phyloP scores from a whole-genome alignment of 1,284 basidiomycete genomes.

The Bjerkandera adusta region DNA sequence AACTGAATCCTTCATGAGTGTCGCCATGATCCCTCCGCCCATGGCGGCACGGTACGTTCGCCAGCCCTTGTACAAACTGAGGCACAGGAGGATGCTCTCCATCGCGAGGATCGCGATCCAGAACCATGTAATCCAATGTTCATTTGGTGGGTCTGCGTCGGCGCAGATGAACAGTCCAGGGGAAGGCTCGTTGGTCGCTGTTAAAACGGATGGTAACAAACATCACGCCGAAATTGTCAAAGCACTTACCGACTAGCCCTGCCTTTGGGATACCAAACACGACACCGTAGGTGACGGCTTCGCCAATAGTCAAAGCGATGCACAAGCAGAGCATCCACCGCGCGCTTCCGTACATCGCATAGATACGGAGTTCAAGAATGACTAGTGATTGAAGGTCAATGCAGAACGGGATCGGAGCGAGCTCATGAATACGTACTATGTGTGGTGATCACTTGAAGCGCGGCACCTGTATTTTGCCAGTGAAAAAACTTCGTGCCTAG shows the following conservation, averaged over 20 bases:
- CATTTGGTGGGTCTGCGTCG: conserved; percentile 10
- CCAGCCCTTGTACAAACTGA: conserved; percentile 16
- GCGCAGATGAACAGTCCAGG: conserved; percentile 15
- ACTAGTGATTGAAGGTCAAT: conserved; percentile 13
- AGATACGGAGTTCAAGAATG: conserved; percentile 22
- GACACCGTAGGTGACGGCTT: conserved; percentile 15
- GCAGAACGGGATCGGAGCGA: too few relatives aligned
- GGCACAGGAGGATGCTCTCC: conserved; percentile 14
- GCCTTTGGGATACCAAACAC: conserved; percentile 16
- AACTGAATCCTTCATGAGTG: conserved; percentile 22
- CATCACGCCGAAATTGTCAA: too few relatives aligned
- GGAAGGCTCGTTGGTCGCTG: conserved; percentile 10
- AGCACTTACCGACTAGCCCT: conserved; percentile 3
- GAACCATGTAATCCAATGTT: conserved; percentile 15
- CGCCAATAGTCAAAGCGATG: conserved; percentile 10
- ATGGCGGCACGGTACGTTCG: conserved; percentile 1
- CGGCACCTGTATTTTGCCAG: conserved; percentile 19
- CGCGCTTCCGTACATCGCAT: conserved; percentile 24
- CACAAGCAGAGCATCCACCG: conserved; percentile 14
- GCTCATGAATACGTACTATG: conserved; percentile 22
- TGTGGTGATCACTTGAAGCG: conserved; percentile 18
- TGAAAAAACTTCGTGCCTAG: conserved; percentile 16
- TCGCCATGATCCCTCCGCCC: conserved; percentile 13
- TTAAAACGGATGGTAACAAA: too few relatives aligned
- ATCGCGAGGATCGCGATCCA: conserved; percentile 13